Conservation (phyloP, 1,139 yeast genomes). For the Yamadazyma blattariae region DNA sequence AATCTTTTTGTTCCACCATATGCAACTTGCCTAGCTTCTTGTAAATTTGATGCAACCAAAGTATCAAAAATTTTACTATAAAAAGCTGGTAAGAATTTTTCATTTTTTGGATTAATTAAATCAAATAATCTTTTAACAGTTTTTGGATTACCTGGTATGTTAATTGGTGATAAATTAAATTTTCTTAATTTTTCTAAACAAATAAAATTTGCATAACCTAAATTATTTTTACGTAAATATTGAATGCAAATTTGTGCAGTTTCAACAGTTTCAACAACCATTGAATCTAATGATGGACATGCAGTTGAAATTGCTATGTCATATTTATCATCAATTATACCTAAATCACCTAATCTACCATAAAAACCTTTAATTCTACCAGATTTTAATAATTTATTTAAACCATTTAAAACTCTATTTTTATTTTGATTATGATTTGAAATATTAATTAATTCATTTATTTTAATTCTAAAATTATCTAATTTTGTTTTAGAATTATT, state of each 20-base stretch:
- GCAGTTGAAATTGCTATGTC: conserved; percentile 96
- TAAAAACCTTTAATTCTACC: conserved; percentile 86
- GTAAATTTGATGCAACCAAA: conserved; percentile 74
- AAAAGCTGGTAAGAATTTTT: conserved; percentile 80
- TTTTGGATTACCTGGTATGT: conserved; percentile 65
- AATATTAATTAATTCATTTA: conserved; percentile 62
- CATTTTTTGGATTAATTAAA: conserved; percentile 64
- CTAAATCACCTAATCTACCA: conserved; percentile 90
- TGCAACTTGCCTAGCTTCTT: conserved; percentile 85
- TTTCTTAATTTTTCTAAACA: conserved; percentile 71
- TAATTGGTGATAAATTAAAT: conserved; percentile 57
- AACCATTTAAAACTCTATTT: conserved; percentile 68
- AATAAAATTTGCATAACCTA: conserved; percentile 90
- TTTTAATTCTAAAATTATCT: conserved; percentile 55
- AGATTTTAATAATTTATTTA: conserved; percentile 66
- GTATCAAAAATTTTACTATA: conserved; percentile 86
- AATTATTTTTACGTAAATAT: conserved; percentile 73
- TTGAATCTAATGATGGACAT: conserved; percentile 84
- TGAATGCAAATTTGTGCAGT: conserved; percentile 92
- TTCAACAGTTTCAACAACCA: conserved; percentile 93
- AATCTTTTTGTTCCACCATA: conserved; percentile 81
- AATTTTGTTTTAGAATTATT: conserved; percentile 54
- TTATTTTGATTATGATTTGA: conserved; percentile 61
- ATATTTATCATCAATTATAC: conserved; percentile 79
- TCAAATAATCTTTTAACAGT: conserved; percentile 83